Percentiles rank a stretch among this genome's conserved stretches.
These are phyloP conservation scores for Melaleuca quinquenervia DNA, from an alignment of 345 rosid species.

Conservation along the genomic window DNA sequence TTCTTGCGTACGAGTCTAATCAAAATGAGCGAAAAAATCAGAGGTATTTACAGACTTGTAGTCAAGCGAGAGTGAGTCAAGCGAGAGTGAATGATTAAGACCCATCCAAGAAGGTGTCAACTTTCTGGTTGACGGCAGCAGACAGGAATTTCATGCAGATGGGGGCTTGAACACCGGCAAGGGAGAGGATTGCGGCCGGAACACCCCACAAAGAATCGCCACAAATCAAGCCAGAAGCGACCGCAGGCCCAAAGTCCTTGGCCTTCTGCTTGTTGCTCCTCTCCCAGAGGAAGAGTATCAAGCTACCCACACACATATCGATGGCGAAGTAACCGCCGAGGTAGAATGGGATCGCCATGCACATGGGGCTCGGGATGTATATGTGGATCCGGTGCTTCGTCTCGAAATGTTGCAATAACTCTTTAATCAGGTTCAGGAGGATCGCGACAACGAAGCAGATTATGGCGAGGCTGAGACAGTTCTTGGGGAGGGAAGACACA, in stretches of 20 bases:
- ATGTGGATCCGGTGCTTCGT: slow-evolving; percentile 19
- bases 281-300: slow-evolving; percentile 67
- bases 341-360: slow-evolving; percentile 94
- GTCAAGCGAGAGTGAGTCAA: background rate
- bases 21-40: background rate
- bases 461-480: slow-evolving; percentile 49
- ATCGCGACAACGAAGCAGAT: slow-evolving; percentile 40
- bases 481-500: slow-evolving; percentile 48
- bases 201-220: slow-evolving; percentile 90
- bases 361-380: slow-evolving; percentile 87
- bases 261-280: slow-evolving; percentile 43
- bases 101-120: slow-evolving; percentile 36
- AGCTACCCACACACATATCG: slow-evolving; percentile 86
- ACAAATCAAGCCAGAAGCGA: slow-evolving; percentile 84
- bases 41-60: background rate
- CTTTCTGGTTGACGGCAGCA: slow-evolving; percentile 32
- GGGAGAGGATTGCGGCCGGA: slow-evolving; percentile 75
- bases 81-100: background rate
- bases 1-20: background rate
- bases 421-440: slow-evolving; percentile 22
- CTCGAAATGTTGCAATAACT: slow-evolving; percentile 18
- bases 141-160: slow-evolving; percentile 92
- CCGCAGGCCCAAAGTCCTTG: slow-evolving; percentile 42
- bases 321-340: slow-evolving; percentile 75
- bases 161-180: slow-evolving; percentile 55